Evolutionary conservation across 495 filamentous ascomycete genomes (phyloP).

Genomic region (Cetradonia linearis): DNA sequence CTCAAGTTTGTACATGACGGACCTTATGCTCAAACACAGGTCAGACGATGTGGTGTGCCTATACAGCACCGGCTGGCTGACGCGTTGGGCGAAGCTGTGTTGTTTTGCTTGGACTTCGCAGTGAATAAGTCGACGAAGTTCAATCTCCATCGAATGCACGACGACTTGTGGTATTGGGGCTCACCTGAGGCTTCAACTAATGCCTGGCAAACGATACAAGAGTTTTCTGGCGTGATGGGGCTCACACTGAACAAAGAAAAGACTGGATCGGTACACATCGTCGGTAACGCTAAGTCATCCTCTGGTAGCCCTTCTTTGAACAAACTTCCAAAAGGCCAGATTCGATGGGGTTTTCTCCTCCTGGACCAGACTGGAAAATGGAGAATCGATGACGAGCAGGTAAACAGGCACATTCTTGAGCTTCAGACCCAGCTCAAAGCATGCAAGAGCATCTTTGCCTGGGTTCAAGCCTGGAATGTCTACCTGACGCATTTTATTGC

Average conservation of each 20-base stretch:
- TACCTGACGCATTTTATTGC: conserved; percentile 50
- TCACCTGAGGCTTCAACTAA: conserved; percentile 36
- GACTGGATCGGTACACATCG: conserved; percentile 42
- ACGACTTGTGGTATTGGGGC: conserved; percentile 53
- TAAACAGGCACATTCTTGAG: conserved; percentile 45
- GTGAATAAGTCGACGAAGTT: conserved; percentile 45
- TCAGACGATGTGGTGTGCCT: conserved; percentile 41
- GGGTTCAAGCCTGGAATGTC: conserved; percentile 46
- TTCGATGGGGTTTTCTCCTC: conserved; percentile 27
- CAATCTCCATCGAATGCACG: conserved; percentile 42
- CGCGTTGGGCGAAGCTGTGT: conserved; percentile 42
- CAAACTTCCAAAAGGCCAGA: conserved; percentile 22
- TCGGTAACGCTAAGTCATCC: background rate
- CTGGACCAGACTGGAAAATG: conserved; percentile 34
- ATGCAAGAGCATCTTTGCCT: conserved; percentile 41
- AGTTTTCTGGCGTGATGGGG: conserved; percentile 40
- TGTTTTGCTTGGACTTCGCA: conserved; percentile 51
- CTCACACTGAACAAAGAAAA: conserved; percentile 42
- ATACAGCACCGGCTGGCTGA: conserved; percentile 45
- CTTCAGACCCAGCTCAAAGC: conserved; percentile 44
- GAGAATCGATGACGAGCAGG: conserved; percentile 43
- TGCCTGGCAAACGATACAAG: conserved; percentile 43
- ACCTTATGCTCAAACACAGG: conserved; percentile 31
- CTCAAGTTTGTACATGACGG: conserved; percentile 44
- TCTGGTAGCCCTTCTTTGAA: conserved; percentile 5